phyloP scores from a whole-genome alignment of 805 yeast species.

The Metschnikowia proteae region DNA sequence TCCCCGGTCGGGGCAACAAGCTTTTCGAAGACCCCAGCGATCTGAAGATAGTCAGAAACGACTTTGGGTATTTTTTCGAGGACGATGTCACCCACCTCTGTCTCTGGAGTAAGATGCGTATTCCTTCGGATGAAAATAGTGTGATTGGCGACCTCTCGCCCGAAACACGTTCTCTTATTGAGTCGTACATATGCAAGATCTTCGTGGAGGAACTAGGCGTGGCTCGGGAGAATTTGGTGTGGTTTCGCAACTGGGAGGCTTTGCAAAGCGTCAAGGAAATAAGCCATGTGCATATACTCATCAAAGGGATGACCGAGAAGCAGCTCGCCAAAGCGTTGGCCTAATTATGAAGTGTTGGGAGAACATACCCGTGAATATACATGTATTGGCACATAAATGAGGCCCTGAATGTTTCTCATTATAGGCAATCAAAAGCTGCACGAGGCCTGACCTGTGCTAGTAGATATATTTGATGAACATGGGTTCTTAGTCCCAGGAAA shows the following conservation, averaged over 20 bases:
- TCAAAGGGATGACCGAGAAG: slow-evolving; percentile 37
- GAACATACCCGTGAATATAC: no score
- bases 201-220: slow-evolving; percentile 45
- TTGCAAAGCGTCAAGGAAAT: slow-evolving; percentile 64
- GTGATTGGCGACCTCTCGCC: slow-evolving; percentile 49
- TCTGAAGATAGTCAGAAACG: slow-evolving; percentile 48
- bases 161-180: slow-evolving; percentile 39
- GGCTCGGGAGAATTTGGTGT: slow-evolving; percentile 39
- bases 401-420: no score
- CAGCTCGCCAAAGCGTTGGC: slow-evolving; percentile 12
- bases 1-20: slow-evolving; percentile 30
- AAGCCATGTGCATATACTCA: slow-evolving; percentile 67
- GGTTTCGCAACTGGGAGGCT: slow-evolving; percentile 73
- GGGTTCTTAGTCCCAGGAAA: no score
- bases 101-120: slow-evolving; percentile 61
- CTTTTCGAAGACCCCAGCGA: slow-evolving; percentile 43
- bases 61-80: slow-evolving; percentile 65
- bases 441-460: no score
- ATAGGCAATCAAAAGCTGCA: no score
- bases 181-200: slow-evolving; percentile 44
- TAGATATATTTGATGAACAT: no score
- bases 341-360: neutral
- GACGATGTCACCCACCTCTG: slow-evolving; percentile 52
- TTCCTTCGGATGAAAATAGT: slow-evolving; percentile 50
- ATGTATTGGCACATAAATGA: no score